Conservation (phyloP, 2,329 filamentous ascomycete species). For the Ophiostoma piceae region DNA sequence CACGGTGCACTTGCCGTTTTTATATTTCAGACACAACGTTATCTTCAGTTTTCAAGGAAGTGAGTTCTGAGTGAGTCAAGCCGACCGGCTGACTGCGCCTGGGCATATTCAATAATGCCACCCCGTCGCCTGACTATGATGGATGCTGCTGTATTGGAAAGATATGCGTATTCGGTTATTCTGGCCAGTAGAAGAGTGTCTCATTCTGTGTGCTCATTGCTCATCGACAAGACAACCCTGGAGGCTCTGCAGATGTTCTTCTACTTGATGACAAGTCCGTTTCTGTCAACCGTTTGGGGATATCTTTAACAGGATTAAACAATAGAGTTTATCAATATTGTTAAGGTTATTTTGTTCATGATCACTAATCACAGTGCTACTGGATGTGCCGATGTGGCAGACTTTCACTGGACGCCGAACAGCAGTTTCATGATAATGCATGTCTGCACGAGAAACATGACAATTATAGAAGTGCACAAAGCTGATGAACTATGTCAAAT, state of each 20-base stretch:
- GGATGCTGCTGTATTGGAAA: neutral
- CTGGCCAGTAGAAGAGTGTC: neutral
- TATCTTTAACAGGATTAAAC: neutral
- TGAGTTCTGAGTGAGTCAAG: neutral
- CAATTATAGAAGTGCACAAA: neutral
- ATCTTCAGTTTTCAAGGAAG: neutral
- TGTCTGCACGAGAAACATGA: neutral
- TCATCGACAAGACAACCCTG: neutral
- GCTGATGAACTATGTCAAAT: too few relatives aligned
- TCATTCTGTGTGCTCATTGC: too few relatives aligned
- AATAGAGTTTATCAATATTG: neutral
- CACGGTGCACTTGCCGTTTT: neutral
- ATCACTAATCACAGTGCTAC: neutral
- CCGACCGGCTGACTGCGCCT: neutral
- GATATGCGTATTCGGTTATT: neutral
- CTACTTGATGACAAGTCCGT: slow-evolving; percentile 1
- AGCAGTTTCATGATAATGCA: neutral
- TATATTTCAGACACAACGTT: neutral
- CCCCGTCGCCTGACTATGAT: neutral
- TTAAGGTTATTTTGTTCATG: too few relatives aligned
- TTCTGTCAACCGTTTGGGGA: neutral
- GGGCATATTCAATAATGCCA: slow-evolving; percentile 1
- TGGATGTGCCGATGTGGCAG: neutral
- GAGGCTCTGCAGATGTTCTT: neutral
- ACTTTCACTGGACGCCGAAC: neutral